Evolutionary conservation across 2,329 filamentous ascomycete genomes (phyloP).

Genomic region (Trichophyton rubrum): DNA sequence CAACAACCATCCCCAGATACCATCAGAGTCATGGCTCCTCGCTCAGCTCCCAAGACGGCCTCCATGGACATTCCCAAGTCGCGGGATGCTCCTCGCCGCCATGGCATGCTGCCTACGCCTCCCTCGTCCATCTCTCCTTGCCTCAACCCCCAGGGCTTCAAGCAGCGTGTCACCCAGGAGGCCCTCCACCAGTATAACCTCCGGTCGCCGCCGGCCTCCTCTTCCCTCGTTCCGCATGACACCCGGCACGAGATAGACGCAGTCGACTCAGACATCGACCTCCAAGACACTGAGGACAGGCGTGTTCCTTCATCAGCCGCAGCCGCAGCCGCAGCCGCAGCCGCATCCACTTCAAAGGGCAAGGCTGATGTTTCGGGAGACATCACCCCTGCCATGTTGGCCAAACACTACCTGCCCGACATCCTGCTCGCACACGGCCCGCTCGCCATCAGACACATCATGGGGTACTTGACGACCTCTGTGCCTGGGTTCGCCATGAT

Average conservation of each 20-base stretch:
- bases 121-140: slow-evolving; percentile 90
- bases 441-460: slow-evolving; percentile 86
- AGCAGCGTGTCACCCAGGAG: slow-evolving; percentile 41
- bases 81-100: slow-evolving; percentile 24
- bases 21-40: slow-evolving; percentile 31
- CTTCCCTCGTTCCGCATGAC: slow-evolving; percentile 29
- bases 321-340: slow-evolving; percentile 15
- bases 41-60: slow-evolving; percentile 35
- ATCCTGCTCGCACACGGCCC: slow-evolving; percentile 85
- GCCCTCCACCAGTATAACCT: slow-evolving; percentile 12
- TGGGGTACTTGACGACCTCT: slow-evolving; percentile 83
- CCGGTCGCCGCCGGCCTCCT: slow-evolving; percentile 21
- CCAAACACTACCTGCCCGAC: slow-evolving; percentile 78
- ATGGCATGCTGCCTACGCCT: slow-evolving; percentile 61
- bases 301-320: slow-evolving; percentile 17
- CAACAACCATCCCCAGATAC: not conserved
- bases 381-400: slow-evolving; percentile 75
- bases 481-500: slow-evolving; percentile 88
- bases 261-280: slow-evolving; percentile 77
- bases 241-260: not conserved
- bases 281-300: slow-evolving; percentile 50
- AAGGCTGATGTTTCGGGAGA: slow-evolving; percentile 60
- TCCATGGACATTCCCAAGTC: slow-evolving; percentile 39
- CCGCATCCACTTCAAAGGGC: slow-evolving; percentile 28
- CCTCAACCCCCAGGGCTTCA: slow-evolving; percentile 68